A percentile compares a stretch with the other conserved stretches of the same genome.
phyloP scores from a whole-genome alignment of 148 eudicot genomes.

The Arctostaphylos glauca region DNA sequence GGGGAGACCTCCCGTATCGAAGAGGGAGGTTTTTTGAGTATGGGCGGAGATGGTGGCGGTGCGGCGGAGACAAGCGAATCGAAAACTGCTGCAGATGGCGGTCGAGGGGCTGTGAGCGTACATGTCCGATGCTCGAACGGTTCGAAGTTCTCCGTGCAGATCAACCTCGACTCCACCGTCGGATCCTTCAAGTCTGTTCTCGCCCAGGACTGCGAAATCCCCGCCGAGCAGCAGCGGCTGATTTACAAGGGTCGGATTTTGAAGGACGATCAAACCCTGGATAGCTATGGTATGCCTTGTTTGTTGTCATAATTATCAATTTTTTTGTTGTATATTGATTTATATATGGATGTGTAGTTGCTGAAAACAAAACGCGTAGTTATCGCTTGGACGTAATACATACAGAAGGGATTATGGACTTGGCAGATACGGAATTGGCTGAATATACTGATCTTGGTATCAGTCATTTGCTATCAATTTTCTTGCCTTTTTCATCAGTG shows the following conservation, averaged over 20 bases:
- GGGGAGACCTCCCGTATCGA: neutral
- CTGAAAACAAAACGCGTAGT: neutral
- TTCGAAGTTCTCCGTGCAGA: conserved; percentile 40
- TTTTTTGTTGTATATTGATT: neutral
- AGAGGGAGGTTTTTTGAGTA: neutral
- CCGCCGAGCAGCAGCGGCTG: conserved; percentile 40
- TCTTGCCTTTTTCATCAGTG: neutral
- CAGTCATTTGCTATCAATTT: neutral
- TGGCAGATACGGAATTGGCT: neutral
- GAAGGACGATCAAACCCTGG: conserved; percentile 50
- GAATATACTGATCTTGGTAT: neutral
- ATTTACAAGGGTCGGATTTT: conserved; percentile 54
- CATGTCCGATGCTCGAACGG: conserved; percentile 41
- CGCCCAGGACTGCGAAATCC: conserved; percentile 33
- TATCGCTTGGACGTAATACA: too few species aligned
- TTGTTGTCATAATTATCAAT: neutral
- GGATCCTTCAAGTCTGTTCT: conserved; percentile 36
- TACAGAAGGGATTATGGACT: neutral
- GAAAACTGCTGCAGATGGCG: conserved; percentile 3
- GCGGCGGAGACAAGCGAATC: conserved; percentile 1
- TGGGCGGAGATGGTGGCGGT: conserved; percentile 17
- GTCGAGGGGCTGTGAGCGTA: conserved; percentile 17
- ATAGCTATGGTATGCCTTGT: conserved; percentile 34
- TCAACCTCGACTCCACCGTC: conserved; percentile 30
- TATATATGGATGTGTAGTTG: neutral